Evolutionary conservation across 192 early-diverging fungal genomes (phyloP).

Genomic region (Backusella liffmaniae): DNA sequence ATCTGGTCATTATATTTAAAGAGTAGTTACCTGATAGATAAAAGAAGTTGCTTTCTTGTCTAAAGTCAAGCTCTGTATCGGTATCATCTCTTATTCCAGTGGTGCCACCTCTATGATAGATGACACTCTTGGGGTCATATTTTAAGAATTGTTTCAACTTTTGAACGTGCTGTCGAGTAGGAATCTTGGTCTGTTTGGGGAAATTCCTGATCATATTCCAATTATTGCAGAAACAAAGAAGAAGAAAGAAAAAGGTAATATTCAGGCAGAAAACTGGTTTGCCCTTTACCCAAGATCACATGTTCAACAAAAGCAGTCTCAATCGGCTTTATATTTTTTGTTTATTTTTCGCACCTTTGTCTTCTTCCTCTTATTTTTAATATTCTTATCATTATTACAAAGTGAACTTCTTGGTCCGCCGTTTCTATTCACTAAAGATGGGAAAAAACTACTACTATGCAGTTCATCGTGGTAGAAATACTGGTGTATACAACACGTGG

Average conservation of each 20-base stretch:
- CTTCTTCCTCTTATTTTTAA: neutral
- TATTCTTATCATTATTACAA: neutral
- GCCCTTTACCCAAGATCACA: neutral
- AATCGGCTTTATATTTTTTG: neutral
- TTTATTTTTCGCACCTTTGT: neutral
- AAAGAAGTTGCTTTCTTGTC: slow-evolving; percentile 88
- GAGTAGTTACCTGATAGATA: slow-evolving; percentile 68
- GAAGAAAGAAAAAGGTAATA: slow-evolving; percentile 1
- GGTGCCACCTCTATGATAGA: slow-evolving; percentile 47
- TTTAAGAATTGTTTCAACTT: slow-evolving; percentile 12
- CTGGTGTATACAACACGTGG: slow-evolving; percentile 47
- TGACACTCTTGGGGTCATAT: slow-evolving; percentile 11
- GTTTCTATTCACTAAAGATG: neutral
- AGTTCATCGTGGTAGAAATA: slow-evolving; percentile 41
- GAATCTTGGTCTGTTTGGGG: neutral
- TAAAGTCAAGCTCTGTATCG: slow-evolving; percentile 67
- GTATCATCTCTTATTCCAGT: slow-evolving; percentile 51
- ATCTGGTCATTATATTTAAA: slow-evolving; percentile 18
- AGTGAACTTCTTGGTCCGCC: neutral
- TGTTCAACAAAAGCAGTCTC: neutral
- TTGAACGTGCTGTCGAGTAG: slow-evolving; percentile 30
- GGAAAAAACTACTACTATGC: slow-evolving; percentile 42
- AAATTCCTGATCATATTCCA: neutral
- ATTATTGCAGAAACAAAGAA: neutral
- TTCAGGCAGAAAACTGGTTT: neutral